phyloP scores from a whole-genome alignment of 257 asterid genomes.

The Striga asiatica region DNA sequence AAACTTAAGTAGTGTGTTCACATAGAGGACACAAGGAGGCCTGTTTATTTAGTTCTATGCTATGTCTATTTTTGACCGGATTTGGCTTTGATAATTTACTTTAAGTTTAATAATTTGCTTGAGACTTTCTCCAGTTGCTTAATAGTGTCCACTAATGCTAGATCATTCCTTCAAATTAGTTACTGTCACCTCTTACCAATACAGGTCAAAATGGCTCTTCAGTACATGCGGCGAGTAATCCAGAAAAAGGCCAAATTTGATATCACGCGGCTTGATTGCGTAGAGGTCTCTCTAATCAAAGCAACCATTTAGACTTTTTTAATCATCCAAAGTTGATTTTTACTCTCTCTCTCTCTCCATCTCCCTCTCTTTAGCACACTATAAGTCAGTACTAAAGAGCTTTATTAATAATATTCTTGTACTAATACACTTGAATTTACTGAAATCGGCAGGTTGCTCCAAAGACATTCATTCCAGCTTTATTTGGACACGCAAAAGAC shows the following conservation, averaged over 20 bases:
- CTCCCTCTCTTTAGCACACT: too few species aligned
- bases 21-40: neutral
- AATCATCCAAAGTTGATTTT: constrained; percentile 4
- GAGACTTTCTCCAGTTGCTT: neutral
- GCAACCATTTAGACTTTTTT: too few species aligned
- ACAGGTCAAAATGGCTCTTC: constrained; percentile 90
- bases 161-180: constrained; percentile 10
- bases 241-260: constrained; percentile 91
- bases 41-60: too few species aligned
- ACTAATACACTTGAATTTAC: constrained; percentile 16
- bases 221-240: constrained; percentile 85
- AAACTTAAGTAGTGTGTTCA: neutral
- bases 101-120: too few species aligned
- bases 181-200: constrained; percentile 2
- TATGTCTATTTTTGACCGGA: too few species aligned
- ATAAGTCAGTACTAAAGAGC: too few species aligned
- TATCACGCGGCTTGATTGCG: constrained; percentile 64
- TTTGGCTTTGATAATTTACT: too few species aligned
- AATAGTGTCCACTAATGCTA: too few species aligned
- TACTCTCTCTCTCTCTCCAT: too few species aligned
- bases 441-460: constrained; percentile 65
- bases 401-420: constrained; percentile 9
- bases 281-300: constrained; percentile 43
- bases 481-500: constrained; percentile 91
- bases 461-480: constrained; percentile 75